Evolutionary conservation across 2,329 filamentous ascomycete species (phyloP).

Genomic region (Emmonsiellopsis sp.): DNA sequence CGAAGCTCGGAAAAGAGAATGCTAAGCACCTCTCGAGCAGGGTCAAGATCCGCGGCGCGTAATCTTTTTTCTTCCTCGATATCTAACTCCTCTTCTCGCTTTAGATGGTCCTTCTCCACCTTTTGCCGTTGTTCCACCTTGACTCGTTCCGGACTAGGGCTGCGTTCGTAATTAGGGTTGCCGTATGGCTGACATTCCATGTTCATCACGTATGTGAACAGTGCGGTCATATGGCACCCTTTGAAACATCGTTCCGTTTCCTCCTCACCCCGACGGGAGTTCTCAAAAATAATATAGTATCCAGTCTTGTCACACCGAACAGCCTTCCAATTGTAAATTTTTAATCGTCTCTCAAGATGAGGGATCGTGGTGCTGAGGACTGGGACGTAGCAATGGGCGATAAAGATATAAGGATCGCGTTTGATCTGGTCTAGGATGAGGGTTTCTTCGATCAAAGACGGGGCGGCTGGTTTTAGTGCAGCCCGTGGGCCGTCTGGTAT

Average conservation of each 20-base stretch:
- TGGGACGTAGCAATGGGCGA: conserved; percentile 77
- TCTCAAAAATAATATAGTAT: conserved; percentile 86
- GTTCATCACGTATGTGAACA: conserved; percentile 88
- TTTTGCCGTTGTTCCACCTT: conserved; percentile 45
- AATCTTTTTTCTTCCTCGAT: conserved; percentile 84
- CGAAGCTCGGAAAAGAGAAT: conserved; percentile 70
- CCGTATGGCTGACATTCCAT: conserved; percentile 74
- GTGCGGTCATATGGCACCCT: conserved; percentile 66
- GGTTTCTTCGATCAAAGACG: conserved; percentile 54
- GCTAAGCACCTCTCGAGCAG: conserved; percentile 73
- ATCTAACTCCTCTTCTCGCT: conserved; percentile 69
- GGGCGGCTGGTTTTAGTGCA: conserved; percentile 22
- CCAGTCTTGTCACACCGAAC: conserved; percentile 76
- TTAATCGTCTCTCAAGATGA: conserved; percentile 83
- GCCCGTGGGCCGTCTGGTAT: conserved; percentile 26
- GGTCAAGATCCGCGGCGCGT: conserved; percentile 78
- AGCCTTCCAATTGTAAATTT: conserved; percentile 69
- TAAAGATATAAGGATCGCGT: conserved; percentile 79
- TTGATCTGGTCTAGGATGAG: conserved; percentile 61
- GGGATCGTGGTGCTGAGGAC: conserved; percentile 75
- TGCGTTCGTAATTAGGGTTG: conserved; percentile 51
- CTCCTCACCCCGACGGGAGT: conserved; percentile 63
- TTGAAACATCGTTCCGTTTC: conserved; percentile 75
- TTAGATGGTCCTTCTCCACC: conserved; percentile 57
- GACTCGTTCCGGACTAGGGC: conserved; percentile 35